These are phyloP conservation scores for Hordeum pubiflorum DNA, from an alignment of 202 grass and related monocot species.

Conservation along the genomic window DNA sequence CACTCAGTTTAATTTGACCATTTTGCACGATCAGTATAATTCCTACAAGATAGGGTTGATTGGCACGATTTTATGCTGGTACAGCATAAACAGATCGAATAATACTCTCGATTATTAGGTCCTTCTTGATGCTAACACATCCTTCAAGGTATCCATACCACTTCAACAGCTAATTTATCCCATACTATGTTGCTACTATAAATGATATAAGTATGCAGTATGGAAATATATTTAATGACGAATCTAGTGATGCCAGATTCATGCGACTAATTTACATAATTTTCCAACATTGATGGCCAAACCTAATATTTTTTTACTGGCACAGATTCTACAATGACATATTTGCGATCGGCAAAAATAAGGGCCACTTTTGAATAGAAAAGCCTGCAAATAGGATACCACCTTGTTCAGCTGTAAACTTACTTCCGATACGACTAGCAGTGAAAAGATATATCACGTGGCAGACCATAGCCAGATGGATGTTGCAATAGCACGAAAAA, in stretches of 20 bases:
- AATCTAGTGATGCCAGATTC: background rate
- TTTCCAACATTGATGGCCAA: background rate
- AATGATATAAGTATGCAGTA: background rate
- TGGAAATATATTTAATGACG: background rate
- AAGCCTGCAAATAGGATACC: background rate
- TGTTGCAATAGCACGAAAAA: background rate
- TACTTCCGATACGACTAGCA: background rate
- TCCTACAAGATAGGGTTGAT: conserved; percentile 9
- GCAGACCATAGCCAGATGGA: background rate
- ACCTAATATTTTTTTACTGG: background rate
- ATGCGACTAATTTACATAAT: background rate
- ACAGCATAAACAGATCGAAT: background rate
- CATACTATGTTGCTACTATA: background rate
- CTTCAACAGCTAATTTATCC: background rate
- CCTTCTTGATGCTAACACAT: background rate
- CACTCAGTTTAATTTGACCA: background rate
- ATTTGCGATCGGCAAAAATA: background rate
- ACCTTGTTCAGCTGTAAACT: background rate
- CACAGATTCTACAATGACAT: background rate
- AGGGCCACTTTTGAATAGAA: background rate
- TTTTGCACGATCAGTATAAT: conserved; percentile 22
- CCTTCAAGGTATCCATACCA: background rate
- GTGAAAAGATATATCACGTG: background rate
- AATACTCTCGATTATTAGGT: background rate
- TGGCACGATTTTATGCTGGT: background rate